These are phyloP conservation scores for Mycena sp. DNA, from an alignment of 1,284 basidiomycete species.

Conservation along the genomic window DNA sequence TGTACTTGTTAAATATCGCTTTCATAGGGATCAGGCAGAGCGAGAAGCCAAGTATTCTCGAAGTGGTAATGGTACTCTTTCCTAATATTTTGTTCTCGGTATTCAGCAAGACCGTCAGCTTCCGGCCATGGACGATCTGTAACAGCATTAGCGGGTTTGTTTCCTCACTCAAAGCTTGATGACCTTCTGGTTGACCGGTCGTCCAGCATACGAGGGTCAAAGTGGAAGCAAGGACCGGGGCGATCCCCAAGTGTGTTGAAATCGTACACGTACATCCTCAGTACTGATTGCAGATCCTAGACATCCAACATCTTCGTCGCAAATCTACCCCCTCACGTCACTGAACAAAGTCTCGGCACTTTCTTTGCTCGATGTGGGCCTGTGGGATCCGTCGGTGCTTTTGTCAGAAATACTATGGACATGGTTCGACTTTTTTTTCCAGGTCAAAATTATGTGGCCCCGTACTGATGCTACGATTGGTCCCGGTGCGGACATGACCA, in stretches of 20 bases:
- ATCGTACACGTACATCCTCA: neutral
- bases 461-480: constrained; percentile 69
- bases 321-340: constrained; percentile 86
- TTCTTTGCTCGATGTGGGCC: constrained; percentile 85
- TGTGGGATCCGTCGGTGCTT: constrained; percentile 69
- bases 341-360: constrained; percentile 83
- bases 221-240: constrained; percentile 90
- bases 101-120: no score
- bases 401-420: neutral
- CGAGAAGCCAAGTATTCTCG: constrained; percentile 85
- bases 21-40: constrained; percentile 85
- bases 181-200: neutral
- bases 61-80: no score
- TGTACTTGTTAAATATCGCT: no score
- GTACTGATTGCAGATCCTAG: constrained; percentile 49
- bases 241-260: constrained; percentile 72
- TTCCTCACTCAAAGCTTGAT: neutral
- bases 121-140: constrained; percentile 78
- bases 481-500: constrained; percentile 79
- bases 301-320: constrained; percentile 96
- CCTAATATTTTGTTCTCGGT: no score
- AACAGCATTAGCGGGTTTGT: constrained; percentile 84
- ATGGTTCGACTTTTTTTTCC: constrained; percentile 8
- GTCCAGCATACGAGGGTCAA: constrained; percentile 82
- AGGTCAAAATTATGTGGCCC: constrained; percentile 98